Evolutionary conservation across 257 asterid genomes (phyloP).

Genomic region (Solanum paucissectum): DNA sequence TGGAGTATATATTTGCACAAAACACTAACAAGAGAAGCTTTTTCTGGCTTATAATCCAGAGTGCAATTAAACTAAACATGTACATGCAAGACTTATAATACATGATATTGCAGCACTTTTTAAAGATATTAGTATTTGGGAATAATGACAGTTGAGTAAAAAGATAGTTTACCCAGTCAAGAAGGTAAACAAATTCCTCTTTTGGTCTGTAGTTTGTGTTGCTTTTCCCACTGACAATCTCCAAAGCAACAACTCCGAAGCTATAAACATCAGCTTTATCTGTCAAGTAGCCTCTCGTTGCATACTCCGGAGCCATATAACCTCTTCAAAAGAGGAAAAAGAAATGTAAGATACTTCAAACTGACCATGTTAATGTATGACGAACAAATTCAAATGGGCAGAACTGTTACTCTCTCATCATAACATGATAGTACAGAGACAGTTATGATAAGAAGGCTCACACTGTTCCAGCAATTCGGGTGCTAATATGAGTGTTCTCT

Average conservation of each 20-base stretch:
- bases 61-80: background rate
- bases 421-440: background rate
- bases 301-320: conserved; percentile 40
- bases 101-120: background rate
- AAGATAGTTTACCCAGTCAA: conserved; percentile 27
- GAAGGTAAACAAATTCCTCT: conserved; percentile 43
- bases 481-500: conserved; percentile 37
- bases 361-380: background rate
- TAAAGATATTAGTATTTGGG: background rate
- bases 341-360: background rate
- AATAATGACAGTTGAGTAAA: background rate
- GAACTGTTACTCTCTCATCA: no score
- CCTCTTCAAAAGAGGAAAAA: conserved; percentile 15
- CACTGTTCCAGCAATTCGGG: conserved; percentile 41
- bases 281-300: conserved; percentile 39
- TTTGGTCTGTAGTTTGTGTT: conserved; percentile 37
- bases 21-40: background rate
- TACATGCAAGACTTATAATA: no score
- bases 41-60: background rate
- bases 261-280: conserved; percentile 42
- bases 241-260: conserved; percentile 31
- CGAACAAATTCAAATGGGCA: background rate
- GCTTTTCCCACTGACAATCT: conserved; percentile 38
- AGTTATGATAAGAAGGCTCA: conserved; percentile 1
- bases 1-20: background rate